Evolutionary conservation across 2,329 filamentous ascomycete genomes (phyloP).

Genomic region (Colletotrichum sansevieriae): DNA sequence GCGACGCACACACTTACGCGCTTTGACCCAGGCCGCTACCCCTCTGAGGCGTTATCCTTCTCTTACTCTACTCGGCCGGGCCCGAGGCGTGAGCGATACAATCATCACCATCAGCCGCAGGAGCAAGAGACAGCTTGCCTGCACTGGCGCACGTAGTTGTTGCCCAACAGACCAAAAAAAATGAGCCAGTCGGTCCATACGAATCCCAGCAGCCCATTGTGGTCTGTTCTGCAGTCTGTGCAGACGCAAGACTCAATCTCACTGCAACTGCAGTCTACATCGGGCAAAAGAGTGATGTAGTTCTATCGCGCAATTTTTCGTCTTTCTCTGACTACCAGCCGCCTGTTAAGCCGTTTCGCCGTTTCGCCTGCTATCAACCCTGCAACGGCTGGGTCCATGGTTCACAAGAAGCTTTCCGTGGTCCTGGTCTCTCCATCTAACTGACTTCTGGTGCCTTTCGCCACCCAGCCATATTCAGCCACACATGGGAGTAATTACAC

Average conservation of each 20-base stretch:
- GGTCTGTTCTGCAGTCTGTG: neutral
- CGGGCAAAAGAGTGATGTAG: neutral
- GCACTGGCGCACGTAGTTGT: neutral
- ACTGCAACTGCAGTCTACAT: neutral
- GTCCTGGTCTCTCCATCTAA: slow-evolving; percentile 33
- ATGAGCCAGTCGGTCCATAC: slow-evolving; percentile 5
- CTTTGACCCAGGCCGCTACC: slow-evolving; percentile 9
- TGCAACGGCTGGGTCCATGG: slow-evolving; percentile 36
- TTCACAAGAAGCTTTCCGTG: slow-evolving; percentile 38
- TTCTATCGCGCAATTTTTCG: slow-evolving; percentile 11
- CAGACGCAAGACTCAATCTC: neutral
- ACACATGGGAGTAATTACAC: too few relatives aligned
- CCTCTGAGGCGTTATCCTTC: neutral
- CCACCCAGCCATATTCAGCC: too few relatives aligned
- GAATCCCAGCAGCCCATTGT: slow-evolving; percentile 17
- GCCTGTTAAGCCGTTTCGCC: slow-evolving; percentile 15
- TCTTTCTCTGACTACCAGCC: slow-evolving; percentile 8
- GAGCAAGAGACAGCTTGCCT: slow-evolving; percentile 2
- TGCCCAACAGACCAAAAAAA: neutral
- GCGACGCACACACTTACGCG: slow-evolving; percentile 30
- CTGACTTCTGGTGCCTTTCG: too few relatives aligned
- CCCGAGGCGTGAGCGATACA: neutral
- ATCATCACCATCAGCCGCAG: slow-evolving; percentile 9
- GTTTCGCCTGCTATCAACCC: slow-evolving; percentile 20
- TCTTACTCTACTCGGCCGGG: neutral